Evolutionary conservation across 176 grass and related monocot genomes (phyloP).

Genomic region (Avena sativa): DNA sequence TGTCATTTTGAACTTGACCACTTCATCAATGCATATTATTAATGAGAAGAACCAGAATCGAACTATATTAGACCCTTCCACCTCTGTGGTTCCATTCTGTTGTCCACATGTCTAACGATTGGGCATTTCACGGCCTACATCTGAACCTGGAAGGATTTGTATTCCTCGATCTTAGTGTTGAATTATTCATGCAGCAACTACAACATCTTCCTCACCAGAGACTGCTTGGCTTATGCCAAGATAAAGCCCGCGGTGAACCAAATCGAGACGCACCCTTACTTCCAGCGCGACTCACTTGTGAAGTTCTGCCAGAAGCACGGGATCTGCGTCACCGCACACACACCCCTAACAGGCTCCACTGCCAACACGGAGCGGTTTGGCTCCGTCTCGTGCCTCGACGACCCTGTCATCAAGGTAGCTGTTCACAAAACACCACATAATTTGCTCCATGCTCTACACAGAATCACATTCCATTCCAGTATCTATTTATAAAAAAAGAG

Average conservation of each 20-base stretch:
- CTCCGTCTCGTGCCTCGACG: slow-evolving; percentile 78
- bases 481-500: too few species aligned
- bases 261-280: slow-evolving; percentile 87
- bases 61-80: background rate
- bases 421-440: background rate
- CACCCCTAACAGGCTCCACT: slow-evolving; percentile 71
- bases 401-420: slow-evolving; percentile 83
- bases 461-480: background rate
- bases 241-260: slow-evolving; percentile 95
- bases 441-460: background rate
- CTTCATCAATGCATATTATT: background rate
- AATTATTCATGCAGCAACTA: background rate
- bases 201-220: background rate
- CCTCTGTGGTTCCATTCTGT: background rate
- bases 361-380: slow-evolving; percentile 86
- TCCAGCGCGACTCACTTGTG: slow-evolving; percentile 89
- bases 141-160: background rate
- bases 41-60: too few species aligned
- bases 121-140: background rate
- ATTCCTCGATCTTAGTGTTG: background rate
- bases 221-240: slow-evolving; percentile 46
- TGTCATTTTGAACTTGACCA: background rate
- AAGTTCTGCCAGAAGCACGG: slow-evolving; percentile 98
- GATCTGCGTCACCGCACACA: slow-evolving; percentile 84
- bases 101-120: background rate